Conservation (phyloP, 805 yeast species). For the Metschnikowia dekortorum region DNA sequence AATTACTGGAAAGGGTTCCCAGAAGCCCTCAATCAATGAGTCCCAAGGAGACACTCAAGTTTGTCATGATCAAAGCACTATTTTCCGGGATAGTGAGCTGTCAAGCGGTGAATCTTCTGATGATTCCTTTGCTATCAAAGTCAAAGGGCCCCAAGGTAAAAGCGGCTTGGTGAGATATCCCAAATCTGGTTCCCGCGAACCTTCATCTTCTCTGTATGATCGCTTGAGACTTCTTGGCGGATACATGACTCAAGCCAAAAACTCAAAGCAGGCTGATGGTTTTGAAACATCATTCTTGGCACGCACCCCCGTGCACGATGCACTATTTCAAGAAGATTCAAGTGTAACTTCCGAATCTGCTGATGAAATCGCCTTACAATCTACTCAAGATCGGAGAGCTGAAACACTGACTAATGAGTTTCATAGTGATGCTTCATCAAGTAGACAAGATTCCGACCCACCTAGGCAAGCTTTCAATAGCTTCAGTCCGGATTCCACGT, state of each 20-base stretch:
- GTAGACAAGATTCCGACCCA: neutral
- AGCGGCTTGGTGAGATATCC: neutral
- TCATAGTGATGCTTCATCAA: neutral
- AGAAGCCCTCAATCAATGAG: neutral
- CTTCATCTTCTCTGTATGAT: neutral
- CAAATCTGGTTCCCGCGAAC: neutral
- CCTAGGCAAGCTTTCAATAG: slow-evolving; percentile 3
- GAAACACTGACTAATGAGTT: neutral
- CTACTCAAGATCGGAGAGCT: neutral
- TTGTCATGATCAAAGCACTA: neutral
- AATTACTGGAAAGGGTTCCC: neutral
- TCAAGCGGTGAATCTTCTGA: neutral
- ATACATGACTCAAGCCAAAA: neutral
- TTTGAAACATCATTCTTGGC: neutral
- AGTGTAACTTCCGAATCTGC: neutral
- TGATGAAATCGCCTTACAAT: neutral
- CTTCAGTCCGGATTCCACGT: slow-evolving; percentile 12
- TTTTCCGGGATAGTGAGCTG: neutral
- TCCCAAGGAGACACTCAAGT: neutral
- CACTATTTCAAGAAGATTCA: neutral
- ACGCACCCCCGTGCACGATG: neutral
- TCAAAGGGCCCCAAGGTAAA: neutral
- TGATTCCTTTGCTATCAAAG: neutral
- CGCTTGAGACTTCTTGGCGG: neutral
- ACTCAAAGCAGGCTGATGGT: no score